phyloP scores from a whole-genome alignment of 1,139 yeast genomes.

The Blastobotrys persicus region DNA sequence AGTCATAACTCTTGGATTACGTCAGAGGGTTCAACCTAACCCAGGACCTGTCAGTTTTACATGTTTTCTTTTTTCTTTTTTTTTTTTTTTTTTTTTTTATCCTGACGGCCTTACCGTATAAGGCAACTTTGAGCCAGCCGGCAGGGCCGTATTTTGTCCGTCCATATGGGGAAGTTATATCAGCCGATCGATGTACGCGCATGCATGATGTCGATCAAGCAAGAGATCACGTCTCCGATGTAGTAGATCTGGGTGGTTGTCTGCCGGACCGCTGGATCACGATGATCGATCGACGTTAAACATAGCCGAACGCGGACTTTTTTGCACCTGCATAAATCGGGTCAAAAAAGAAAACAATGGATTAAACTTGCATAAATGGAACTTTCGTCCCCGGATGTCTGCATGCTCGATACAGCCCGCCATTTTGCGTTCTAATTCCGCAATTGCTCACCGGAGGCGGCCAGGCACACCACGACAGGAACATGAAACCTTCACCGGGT shows the following conservation, averaged over 20 bases:
- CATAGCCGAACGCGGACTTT: background rate
- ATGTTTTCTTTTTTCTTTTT: too few relatives aligned
- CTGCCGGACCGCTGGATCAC: too few relatives aligned
- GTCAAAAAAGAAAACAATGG: background rate
- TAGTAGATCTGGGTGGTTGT: background rate
- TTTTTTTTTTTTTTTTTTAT: too few relatives aligned
- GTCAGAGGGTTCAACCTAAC: too few relatives aligned
- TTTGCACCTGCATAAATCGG: background rate
- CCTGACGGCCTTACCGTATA: background rate
- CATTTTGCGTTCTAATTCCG: too few relatives aligned
- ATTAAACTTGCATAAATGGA: background rate
- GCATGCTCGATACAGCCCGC: too few relatives aligned
- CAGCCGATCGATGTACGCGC: background rate
- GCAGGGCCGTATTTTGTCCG: background rate
- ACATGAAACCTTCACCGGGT: background rate
- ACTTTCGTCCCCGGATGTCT: too few relatives aligned
- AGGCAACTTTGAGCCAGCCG: background rate
- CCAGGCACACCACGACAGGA: background rate
- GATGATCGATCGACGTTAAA: too few relatives aligned
- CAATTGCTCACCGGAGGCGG: too few relatives aligned
- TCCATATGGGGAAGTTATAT: background rate
- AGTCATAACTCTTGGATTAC: too few relatives aligned
- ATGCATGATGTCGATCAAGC: background rate
- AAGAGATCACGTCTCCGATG: background rate
- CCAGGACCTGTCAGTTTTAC: too few relatives aligned